phyloP scores from a whole-genome alignment of 2,329 filamentous ascomycete genomes.

The Fusarium sambucinum region DNA sequence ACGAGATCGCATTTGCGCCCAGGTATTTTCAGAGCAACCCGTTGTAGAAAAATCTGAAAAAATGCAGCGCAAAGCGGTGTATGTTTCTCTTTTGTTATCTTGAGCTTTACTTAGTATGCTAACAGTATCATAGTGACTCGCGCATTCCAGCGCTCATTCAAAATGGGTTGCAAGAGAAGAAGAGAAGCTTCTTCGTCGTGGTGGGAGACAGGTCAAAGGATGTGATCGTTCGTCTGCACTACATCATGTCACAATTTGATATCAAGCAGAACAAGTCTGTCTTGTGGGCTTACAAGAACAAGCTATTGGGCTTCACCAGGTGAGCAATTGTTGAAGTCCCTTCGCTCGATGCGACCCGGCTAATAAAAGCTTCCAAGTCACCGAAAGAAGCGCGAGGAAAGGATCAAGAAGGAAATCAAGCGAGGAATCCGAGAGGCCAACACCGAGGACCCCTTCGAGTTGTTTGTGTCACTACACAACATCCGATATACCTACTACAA shows the following conservation, averaged over 20 bases:
- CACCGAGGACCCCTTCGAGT: conserved; percentile 93
- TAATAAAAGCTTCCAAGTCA: conserved; percentile 67
- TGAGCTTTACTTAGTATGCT: background rate
- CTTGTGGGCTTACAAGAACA: conserved; percentile 98
- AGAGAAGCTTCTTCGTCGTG: conserved; percentile 96
- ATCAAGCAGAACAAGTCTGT: conserved; percentile 93
- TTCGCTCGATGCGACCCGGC: conserved; percentile 21
- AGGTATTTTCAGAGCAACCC: conserved; percentile 48
- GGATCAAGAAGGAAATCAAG: conserved; percentile 99
- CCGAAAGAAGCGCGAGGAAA: conserved; percentile 96
- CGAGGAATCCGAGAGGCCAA: conserved; percentile 93
- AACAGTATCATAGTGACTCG: conserved; percentile 72
- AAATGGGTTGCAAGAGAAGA: conserved; percentile 95
- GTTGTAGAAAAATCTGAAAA: conserved; percentile 49
- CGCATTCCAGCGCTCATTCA: conserved; percentile 91
- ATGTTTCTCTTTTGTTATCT: conserved; percentile 41
- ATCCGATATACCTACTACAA: conserved; percentile 99
- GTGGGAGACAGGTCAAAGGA: conserved; percentile 94
- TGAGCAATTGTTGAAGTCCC: conserved; percentile 46
- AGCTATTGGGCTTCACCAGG: conserved; percentile 92
- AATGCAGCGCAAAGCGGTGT: conserved; percentile 72
- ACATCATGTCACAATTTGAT: conserved; percentile 90
- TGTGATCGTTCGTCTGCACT: conserved; percentile 92
- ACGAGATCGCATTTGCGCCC: conserved; percentile 49
- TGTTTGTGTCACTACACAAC: conserved; percentile 95